Evolutionary conservation across 768 basidiomycete species (phyloP).

Genomic region (Clitopilus passeckerianus): DNA sequence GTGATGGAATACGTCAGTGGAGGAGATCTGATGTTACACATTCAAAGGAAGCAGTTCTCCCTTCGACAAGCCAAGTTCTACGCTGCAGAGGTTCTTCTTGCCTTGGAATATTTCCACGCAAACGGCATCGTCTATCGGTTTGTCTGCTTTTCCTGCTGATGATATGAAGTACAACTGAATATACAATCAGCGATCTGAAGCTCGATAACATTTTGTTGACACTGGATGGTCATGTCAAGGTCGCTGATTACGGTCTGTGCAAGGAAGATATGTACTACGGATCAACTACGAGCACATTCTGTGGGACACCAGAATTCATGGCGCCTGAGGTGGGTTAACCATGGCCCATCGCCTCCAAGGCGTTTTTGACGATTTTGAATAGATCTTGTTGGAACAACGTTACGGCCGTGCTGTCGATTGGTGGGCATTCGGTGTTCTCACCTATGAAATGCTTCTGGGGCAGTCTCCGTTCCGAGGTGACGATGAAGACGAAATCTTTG

Average conservation of each 20-base stretch:
- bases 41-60: slow-evolving; percentile 98
- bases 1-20: slow-evolving; percentile 99
- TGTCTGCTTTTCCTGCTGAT: slow-evolving; percentile 15
- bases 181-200: slow-evolving; percentile 76
- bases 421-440: slow-evolving; percentile 99
- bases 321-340: slow-evolving; percentile 81
- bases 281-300: slow-evolving; percentile 96
- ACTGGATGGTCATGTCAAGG: slow-evolving; percentile 96
- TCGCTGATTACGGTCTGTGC: slow-evolving; percentile 98
- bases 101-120: slow-evolving; percentile 95
- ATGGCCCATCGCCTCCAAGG: not conserved
- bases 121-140: slow-evolving; percentile 99
- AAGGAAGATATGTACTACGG: slow-evolving; percentile 99
- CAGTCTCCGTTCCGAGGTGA: slow-evolving; percentile 99
- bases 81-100: slow-evolving; percentile 92
- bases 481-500: slow-evolving; percentile 99
- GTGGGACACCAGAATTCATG: slow-evolving; percentile 99
- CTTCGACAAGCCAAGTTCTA: slow-evolving; percentile 99
- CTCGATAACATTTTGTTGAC: slow-evolving; percentile 97
- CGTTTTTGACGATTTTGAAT: not conserved
- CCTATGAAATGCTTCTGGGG: slow-evolving; percentile 97
- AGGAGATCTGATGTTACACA: slow-evolving; percentile 98
- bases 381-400: slow-evolving; percentile 99
- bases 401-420: slow-evolving; percentile 99
- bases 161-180: not conserved